A percentile compares a stretch with the other conserved stretches of the same genome.
Conservation (phyloP, 352 stramenopile species). For the Phytophthora pinifolia region DNA sequence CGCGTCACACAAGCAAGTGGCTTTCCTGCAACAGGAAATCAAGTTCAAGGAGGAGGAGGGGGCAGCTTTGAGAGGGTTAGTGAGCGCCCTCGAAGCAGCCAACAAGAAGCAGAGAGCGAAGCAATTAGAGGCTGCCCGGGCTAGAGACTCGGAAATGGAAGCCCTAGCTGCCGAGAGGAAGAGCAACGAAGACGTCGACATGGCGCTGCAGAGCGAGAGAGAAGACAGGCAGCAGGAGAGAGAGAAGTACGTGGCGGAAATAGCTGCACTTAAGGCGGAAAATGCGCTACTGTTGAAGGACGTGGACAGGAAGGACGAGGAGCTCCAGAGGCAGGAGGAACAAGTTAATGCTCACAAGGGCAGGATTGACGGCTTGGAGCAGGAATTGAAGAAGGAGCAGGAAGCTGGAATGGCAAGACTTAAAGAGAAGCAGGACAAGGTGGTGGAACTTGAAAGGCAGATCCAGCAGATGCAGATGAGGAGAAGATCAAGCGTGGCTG, state of each 20-base stretch:
- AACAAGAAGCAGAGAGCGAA: conserved; percentile 81
- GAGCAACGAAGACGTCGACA: conserved; percentile 40
- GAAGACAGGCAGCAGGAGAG: conserved; percentile 37
- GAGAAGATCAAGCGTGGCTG: conserved; percentile 48
- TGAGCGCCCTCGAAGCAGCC: conserved; percentile 73
- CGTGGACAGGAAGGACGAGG: conserved; percentile 65
- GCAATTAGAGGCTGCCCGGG: conserved; percentile 51
- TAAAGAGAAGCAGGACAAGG: conserved; percentile 71
- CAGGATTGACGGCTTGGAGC: conserved; percentile 59
- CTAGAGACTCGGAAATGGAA: conserved; percentile 31
- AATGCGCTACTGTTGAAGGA: conserved; percentile 78
- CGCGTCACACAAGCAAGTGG: conserved; percentile 79
- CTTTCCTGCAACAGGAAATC: conserved; percentile 82
- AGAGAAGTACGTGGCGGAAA: conserved; percentile 47
- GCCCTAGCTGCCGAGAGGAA: conserved; percentile 33
- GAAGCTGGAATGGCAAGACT: conserved; percentile 61
- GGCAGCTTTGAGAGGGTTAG: conserved; percentile 65
- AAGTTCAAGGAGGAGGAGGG: conserved; percentile 86
- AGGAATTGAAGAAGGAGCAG: conserved; percentile 61
- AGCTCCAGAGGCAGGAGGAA: conserved; percentile 66
- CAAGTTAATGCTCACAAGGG: conserved; percentile 64
- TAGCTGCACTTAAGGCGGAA: conserved; percentile 65
- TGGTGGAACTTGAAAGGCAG: conserved; percentile 63
- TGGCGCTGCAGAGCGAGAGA: conserved; percentile 36
- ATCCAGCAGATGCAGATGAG: conserved; percentile 63